A percentile compares a stretch with the other conserved stretches of the same genome.
Evolutionary conservation across 2,329 filamentous ascomycete genomes (phyloP).

Genomic region (Neurospora sp.): DNA sequence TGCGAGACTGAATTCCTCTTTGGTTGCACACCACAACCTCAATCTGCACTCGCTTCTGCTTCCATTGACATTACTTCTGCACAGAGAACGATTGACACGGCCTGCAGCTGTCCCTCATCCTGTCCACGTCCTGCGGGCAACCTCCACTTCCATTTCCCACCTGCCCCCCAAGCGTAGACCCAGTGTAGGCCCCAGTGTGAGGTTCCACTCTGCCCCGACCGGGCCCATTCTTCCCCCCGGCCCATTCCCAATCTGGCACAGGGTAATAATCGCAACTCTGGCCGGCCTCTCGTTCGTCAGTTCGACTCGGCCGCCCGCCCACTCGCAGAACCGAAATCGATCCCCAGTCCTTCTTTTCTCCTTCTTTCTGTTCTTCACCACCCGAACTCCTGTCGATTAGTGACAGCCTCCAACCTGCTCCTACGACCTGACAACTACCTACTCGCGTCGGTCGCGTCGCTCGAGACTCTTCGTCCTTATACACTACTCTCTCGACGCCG

Average conservation of each 20-base stretch:
- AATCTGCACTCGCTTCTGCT: neutral
- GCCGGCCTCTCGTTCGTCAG: constrained; percentile 10
- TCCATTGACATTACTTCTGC: neutral
- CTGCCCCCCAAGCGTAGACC: neutral
- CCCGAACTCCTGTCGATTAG: constrained; percentile 6
- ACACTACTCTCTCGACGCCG: neutral
- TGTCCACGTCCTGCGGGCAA: neutral
- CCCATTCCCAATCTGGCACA: constrained; percentile 14
- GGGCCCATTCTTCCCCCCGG: constrained; percentile 3
- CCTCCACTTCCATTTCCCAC: neutral
- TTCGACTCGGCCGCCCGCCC: constrained; percentile 7
- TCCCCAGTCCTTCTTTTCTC: constrained; percentile 3
- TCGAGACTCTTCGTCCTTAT: neutral
- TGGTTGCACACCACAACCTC: neutral
- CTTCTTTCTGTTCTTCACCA: constrained; percentile 7
- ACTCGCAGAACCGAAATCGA: constrained; percentile 5
- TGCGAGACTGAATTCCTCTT: neutral
- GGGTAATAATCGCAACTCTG: constrained; percentile 18
- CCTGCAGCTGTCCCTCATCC: neutral
- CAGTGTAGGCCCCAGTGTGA: neutral
- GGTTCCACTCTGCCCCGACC: neutral
- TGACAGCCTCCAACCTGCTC: neutral
- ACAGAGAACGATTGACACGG: neutral
- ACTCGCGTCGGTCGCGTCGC: neutral
- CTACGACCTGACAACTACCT: neutral